A percentile compares a stretch with the other conserved stretches of the same genome.
Conservation (phyloP, 2,329 filamentous ascomycete species). For the Exophiala sp. region DNA sequence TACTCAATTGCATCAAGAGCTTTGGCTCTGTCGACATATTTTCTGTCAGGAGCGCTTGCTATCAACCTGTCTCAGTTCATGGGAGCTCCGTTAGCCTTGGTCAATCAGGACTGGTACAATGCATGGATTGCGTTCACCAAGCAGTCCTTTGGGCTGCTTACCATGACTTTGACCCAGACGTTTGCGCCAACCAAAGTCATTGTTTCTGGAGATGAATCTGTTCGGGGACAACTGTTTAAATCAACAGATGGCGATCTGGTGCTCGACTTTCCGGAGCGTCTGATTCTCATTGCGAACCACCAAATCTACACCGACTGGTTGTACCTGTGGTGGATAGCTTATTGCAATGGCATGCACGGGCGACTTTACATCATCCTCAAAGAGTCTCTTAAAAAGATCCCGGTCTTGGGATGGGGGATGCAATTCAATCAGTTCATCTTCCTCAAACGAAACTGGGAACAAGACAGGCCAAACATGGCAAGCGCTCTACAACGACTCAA, state of each 20-base stretch:
- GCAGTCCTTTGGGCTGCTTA: slow-evolving; percentile 73
- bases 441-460: slow-evolving; percentile 82
- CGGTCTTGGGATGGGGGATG: slow-evolving; percentile 75
- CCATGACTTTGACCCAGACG: slow-evolving; percentile 77
- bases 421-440: slow-evolving; percentile 89
- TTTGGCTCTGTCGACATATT: slow-evolving; percentile 30
- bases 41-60: slow-evolving; percentile 31
- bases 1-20: slow-evolving; percentile 27
- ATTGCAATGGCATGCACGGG: slow-evolving; percentile 77
- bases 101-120: slow-evolving; percentile 76
- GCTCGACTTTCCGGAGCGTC: slow-evolving; percentile 74
- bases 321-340: slow-evolving; percentile 92
- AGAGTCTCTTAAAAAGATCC: slow-evolving; percentile 77
- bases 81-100: slow-evolving; percentile 70
- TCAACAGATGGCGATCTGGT: slow-evolving; percentile 69
- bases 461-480: slow-evolving; percentile 71
- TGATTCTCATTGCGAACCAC: slow-evolving; percentile 84
- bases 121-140: slow-evolving; percentile 86
- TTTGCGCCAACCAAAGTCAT: slow-evolving; percentile 82
- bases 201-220: slow-evolving; percentile 78
- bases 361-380: slow-evolving; percentile 89
- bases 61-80: slow-evolving; percentile 71
- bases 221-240: slow-evolving; percentile 69
- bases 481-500: slow-evolving; percentile 70
- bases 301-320: slow-evolving; percentile 91